Evolutionary conservation across 768 basidiomycete species (phyloP).

Genomic region (Hemileccinum impolitum): DNA sequence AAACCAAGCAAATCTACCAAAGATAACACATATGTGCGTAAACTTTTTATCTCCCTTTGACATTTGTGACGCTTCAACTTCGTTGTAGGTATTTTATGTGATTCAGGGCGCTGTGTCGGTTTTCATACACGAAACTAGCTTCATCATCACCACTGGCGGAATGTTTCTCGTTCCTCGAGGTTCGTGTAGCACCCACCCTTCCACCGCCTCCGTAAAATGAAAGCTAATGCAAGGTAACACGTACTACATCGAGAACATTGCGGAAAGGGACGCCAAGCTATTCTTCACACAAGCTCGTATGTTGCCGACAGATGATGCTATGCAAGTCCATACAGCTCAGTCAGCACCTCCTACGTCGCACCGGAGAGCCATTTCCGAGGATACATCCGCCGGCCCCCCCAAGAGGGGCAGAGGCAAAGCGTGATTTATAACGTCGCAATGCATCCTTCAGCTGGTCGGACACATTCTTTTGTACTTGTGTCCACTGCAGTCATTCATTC

Average conservation of each 20-base stretch:
- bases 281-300: slow-evolving; percentile 90
- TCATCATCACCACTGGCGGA: slow-evolving; percentile 76
- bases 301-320: slow-evolving; percentile 33
- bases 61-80: background rate
- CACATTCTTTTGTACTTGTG: background rate
- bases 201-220: background rate
- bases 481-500: background rate
- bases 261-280: slow-evolving; percentile 70
- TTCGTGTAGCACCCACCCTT: slow-evolving; percentile 29
- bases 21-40: slow-evolving; percentile 88
- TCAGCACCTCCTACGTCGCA: slow-evolving; percentile 30
- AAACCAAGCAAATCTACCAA: slow-evolving; percentile 88
- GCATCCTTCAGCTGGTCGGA: background rate
- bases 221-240: slow-evolving; percentile 61
- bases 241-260: slow-evolving; percentile 88
- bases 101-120: slow-evolving; percentile 88
- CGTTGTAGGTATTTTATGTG: slow-evolving; percentile 65
- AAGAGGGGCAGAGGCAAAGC: slow-evolving; percentile 18
- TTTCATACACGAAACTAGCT: slow-evolving; percentile 74
- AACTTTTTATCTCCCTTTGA: background rate
- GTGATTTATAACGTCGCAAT: background rate
- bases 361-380: slow-evolving; percentile 27
- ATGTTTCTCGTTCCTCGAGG: slow-evolving; percentile 92
- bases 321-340: slow-evolving; percentile 20
- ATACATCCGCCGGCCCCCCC: slow-evolving; percentile 11